Percentiles rank a stretch among this genome's conserved stretches.
Conservation (phyloP, 140 eudicot species). For the Bidens hawaiensis region DNA sequence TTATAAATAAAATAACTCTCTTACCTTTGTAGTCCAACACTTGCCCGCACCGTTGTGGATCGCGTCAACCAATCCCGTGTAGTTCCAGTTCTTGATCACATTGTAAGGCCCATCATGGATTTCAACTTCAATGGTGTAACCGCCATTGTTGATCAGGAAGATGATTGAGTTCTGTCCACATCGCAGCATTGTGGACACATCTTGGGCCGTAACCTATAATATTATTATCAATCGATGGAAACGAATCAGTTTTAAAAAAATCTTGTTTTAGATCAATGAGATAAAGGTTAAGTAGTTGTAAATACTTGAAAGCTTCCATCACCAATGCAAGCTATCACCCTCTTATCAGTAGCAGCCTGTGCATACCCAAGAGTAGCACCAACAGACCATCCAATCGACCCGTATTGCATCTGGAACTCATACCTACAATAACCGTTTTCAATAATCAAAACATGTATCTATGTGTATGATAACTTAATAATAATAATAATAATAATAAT, state of each 20-base stretch:
- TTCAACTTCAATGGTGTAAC: constrained; percentile 70
- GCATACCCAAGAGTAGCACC: constrained; percentile 40
- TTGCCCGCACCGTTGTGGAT: constrained; percentile 48
- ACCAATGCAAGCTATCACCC: constrained; percentile 18
- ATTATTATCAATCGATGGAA: background rate
- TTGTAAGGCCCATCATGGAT: constrained; percentile 83
- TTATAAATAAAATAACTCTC: background rate
- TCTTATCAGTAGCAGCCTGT: constrained; percentile 15
- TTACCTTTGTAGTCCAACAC: constrained; percentile 65
- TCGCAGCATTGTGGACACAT: constrained; percentile 57
- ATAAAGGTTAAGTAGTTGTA: background rate
- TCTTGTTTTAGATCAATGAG: background rate
- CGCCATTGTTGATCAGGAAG: constrained; percentile 66
- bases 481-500: no score
- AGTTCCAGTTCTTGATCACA: constrained; percentile 75
- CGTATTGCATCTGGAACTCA: constrained; percentile 45
- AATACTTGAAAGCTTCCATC: constrained; percentile 9
- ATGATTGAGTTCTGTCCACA: constrained; percentile 57
- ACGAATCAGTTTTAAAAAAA: background rate
- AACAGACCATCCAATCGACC: constrained; percentile 15
- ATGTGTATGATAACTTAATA: no score
- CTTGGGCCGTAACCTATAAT: constrained; percentile 50
- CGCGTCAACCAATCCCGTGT: constrained; percentile 45
- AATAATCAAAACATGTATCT: background rate
- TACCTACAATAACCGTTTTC: constrained; percentile 33